Conservation (phyloP, 1,139 yeast species). For the Sugiyamaella sp. region DNA sequence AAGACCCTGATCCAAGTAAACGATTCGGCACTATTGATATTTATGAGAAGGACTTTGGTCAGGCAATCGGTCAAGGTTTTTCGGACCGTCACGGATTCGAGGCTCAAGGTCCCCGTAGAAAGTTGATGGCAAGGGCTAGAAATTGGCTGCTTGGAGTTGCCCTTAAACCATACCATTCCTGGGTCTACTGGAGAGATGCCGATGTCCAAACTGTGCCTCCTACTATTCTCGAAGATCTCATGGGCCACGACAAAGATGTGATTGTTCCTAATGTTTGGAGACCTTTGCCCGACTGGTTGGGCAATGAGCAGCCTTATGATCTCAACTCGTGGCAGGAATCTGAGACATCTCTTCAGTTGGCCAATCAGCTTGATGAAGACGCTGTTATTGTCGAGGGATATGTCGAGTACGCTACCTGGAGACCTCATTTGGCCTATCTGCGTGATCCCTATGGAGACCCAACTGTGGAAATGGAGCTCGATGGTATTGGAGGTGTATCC, state of each 20-base stretch:
- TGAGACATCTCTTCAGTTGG: slow-evolving; percentile 79
- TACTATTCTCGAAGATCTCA: slow-evolving; percentile 63
- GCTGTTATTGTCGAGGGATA: slow-evolving; percentile 92
- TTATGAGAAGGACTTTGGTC: slow-evolving; percentile 66
- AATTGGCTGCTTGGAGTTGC: slow-evolving; percentile 70
- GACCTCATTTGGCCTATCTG: slow-evolving; percentile 86
- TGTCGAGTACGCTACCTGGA: slow-evolving; percentile 90
- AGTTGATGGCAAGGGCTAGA: slow-evolving; percentile 72
- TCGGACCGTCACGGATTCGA: slow-evolving; percentile 75
- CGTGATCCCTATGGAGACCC: slow-evolving; percentile 88
- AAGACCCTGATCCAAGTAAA: slow-evolving; percentile 57
- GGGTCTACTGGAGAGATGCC: slow-evolving; percentile 83
- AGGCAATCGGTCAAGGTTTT: slow-evolving; percentile 78
- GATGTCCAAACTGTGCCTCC: slow-evolving; percentile 68
- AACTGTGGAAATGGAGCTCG: slow-evolving; percentile 82
- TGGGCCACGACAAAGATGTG: slow-evolving; percentile 66
- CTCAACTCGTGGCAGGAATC: slow-evolving; percentile 90
- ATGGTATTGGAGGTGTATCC: slow-evolving; percentile 91
- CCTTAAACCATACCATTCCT: slow-evolving; percentile 66
- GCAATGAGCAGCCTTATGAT: slow-evolving; percentile 88
- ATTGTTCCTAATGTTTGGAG: slow-evolving; percentile 92
- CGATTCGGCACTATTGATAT: slow-evolving; percentile 58
- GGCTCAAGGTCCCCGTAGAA: slow-evolving; percentile 74
- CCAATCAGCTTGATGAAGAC: slow-evolving; percentile 76
- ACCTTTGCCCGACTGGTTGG: slow-evolving; percentile 87